Conservation (phyloP, 2,329 filamentous ascomycete genomes). For the Hypoxylon sp. region DNA sequence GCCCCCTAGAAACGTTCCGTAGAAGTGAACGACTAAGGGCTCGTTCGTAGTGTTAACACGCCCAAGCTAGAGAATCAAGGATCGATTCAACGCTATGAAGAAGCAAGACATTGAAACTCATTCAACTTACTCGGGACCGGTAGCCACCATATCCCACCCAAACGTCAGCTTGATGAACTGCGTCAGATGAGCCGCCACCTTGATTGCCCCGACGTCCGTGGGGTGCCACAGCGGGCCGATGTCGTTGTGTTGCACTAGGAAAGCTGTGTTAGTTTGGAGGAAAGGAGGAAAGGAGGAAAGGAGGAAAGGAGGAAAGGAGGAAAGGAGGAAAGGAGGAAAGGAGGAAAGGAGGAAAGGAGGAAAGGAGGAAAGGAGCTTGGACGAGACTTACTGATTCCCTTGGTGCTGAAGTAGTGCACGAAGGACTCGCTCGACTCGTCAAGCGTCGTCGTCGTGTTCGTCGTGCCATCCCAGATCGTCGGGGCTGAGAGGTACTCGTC, state of each 20-base stretch:
- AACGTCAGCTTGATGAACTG: slow-evolving; percentile 68
- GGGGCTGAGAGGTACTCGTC: slow-evolving; percentile 56
- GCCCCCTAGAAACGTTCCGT: too few relatives aligned
- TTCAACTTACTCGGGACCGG: slow-evolving; percentile 64
- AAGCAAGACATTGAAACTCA: slow-evolving; percentile 16
- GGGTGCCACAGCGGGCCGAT: slow-evolving; percentile 69
- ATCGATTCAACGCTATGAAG: slow-evolving; percentile 28
- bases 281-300: too few relatives aligned
- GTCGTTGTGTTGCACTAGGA: slow-evolving; percentile 67
- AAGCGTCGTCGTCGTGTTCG: slow-evolving; percentile 52
- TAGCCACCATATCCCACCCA: slow-evolving; percentile 66
- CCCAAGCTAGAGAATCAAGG: not conserved
- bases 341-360: too few relatives aligned
- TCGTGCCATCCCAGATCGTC: slow-evolving; percentile 55
- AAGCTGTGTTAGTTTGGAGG: slow-evolving; percentile 5
- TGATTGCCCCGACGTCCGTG: slow-evolving; percentile 71
- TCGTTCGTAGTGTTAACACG: too few relatives aligned
- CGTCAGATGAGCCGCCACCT: slow-evolving; percentile 69
- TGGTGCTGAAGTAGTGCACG: slow-evolving; percentile 72
- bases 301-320: too few relatives aligned
- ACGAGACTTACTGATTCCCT: slow-evolving; percentile 59
- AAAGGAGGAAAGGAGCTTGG: too few relatives aligned
- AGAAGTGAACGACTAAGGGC: not conserved
- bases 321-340: too few relatives aligned
- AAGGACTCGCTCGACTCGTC: slow-evolving; percentile 57